Evolutionary conservation across 345 rosid species (phyloP).

Genomic region (Salix koriyanagi): DNA sequence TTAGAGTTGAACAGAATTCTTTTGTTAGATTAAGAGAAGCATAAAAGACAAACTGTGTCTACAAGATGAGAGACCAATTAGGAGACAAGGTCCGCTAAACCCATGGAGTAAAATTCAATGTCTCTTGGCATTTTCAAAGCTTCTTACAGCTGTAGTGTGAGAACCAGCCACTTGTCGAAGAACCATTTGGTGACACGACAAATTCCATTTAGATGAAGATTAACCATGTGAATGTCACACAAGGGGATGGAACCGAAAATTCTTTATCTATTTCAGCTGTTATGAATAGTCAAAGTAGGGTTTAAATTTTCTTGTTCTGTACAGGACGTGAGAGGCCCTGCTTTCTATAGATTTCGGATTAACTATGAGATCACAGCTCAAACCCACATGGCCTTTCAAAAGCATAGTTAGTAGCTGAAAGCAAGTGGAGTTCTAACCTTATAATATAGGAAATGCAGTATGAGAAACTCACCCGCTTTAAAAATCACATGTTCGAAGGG

Average conservation of each 20-base stretch:
- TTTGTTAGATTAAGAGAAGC: slow-evolving; percentile 11
- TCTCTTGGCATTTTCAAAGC: slow-evolving; percentile 5
- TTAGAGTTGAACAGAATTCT: not conserved
- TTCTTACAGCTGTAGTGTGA: not conserved
- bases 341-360: slow-evolving; percentile 5
- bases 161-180: slow-evolving; percentile 28
- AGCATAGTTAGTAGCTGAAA: not conserved
- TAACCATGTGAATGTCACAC: slow-evolving; percentile 12
- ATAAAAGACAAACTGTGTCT: slow-evolving; percentile 36
- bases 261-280: not conserved
- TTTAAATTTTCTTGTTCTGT: not conserved
- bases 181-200: slow-evolving; percentile 6
- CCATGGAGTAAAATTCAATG: slow-evolving; percentile 13
- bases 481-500: not conserved
- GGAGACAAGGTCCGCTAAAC: slow-evolving; percentile 20
- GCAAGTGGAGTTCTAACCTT: not conserved
- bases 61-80: slow-evolving; percentile 41
- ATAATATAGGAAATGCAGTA: not conserved
- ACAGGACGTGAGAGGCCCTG: not conserved
- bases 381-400: slow-evolving; percentile 20
- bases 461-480: not conserved
- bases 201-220: not conserved
- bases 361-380: slow-evolving; percentile 21
- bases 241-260: slow-evolving; percentile 7
- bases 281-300: slow-evolving; percentile 10